phyloP scores from a whole-genome alignment of 2,329 filamentous ascomycete genomes.

The Cladosporium sp. region DNA sequence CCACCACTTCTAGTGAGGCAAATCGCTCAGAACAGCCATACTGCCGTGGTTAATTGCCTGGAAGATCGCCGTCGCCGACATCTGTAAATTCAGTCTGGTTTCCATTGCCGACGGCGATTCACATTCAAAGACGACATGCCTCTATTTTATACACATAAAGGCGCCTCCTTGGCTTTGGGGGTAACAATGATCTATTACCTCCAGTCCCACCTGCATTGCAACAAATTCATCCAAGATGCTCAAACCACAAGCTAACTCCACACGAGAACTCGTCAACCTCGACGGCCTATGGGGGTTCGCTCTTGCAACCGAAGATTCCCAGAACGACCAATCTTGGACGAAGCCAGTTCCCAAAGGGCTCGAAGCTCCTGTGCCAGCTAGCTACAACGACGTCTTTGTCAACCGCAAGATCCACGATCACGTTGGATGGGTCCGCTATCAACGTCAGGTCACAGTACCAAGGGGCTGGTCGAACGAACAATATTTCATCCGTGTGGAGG shows the following conservation, averaged over 20 bases:
- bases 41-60: neutral
- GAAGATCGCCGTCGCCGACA: neutral
- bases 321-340: neutral
- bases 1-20: no score
- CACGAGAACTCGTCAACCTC: conserved; percentile 10
- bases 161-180: no score
- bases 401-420: conserved; percentile 6
- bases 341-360: neutral
- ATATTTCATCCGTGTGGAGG: conserved; percentile 4
- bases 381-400: conserved; percentile 9
- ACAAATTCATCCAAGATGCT: neutral
- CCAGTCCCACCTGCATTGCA: no score
- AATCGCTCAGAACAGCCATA: no score
- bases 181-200: no score
- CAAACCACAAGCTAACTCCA: conserved; percentile 3
- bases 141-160: no score
- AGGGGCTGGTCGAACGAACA: conserved; percentile 7
- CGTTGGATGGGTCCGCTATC: conserved; percentile 11
- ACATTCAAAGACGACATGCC: no score
- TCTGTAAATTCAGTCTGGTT: no score
- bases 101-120: no score
- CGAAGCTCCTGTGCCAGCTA: conserved; percentile 10
- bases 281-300: conserved; percentile 11
- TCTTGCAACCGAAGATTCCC: neutral
- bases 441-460: conserved; percentile 3